phyloP scores from a whole-genome alignment of 2,329 filamentous ascomycete species.

The Endocalyx cinctus region DNA sequence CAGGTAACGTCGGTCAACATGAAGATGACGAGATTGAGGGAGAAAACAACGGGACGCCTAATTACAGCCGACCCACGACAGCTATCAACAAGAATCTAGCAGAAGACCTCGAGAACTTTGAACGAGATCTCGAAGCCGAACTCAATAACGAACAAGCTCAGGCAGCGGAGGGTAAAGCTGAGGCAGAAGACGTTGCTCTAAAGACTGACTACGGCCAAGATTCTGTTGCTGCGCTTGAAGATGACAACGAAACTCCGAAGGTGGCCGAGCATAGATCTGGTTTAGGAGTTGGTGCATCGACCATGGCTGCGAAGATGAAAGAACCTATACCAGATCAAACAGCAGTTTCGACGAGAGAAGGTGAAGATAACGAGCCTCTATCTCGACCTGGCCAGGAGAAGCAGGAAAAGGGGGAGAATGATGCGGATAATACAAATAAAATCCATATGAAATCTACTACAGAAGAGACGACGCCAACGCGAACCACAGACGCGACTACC shows the following conservation, averaged over 20 bases:
- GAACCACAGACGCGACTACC: slow-evolving; percentile 15
- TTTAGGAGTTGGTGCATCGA: no score
- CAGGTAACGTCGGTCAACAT: no score
- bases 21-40: slow-evolving; percentile 13
- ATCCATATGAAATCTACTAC: slow-evolving; percentile 15
- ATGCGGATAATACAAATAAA: slow-evolving; percentile 1
- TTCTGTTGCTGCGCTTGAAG: slow-evolving; percentile 6
- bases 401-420: slow-evolving; percentile 5
- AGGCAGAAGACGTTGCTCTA: slow-evolving; percentile 10
- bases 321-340: no score
- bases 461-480: slow-evolving; percentile 14
- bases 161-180: slow-evolving; percentile 16
- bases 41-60: slow-evolving; percentile 15
- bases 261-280: slow-evolving; percentile 1
- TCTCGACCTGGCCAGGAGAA: no score
- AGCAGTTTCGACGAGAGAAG: no score
- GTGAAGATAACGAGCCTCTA: no score
- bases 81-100: slow-evolving; percentile 12
- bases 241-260: slow-evolving; percentile 6
- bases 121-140: slow-evolving; percentile 11
- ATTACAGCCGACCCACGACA: slow-evolving; percentile 10
- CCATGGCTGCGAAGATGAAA: no score
- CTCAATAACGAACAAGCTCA: slow-evolving; percentile 14
- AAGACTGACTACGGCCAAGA: slow-evolving; percentile 8
- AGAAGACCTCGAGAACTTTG: slow-evolving; percentile 18